Evolutionary conservation across 2,329 filamentous ascomycete species (phyloP).

Genomic region (Ceratocystiopsis brevicomis): DNA sequence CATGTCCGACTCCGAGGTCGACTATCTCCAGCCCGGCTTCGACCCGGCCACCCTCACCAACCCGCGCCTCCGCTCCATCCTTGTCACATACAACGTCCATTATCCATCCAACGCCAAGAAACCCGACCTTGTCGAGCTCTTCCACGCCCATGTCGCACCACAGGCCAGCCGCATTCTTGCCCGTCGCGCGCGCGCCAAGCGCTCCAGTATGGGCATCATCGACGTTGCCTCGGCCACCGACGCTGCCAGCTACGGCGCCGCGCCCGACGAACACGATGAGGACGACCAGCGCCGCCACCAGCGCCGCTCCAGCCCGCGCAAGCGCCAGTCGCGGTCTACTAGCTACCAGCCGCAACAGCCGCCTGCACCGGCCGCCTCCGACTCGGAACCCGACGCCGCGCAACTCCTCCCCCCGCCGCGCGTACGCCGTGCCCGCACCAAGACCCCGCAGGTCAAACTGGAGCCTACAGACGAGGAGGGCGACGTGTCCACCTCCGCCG

Average conservation of each 20-base stretch:
- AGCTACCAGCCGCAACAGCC: constrained; percentile 27
- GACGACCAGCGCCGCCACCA: constrained; percentile 26
- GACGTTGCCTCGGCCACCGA: constrained; percentile 26
- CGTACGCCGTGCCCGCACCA: constrained; percentile 29
- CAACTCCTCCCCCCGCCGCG: constrained; percentile 22
- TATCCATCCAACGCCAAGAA: constrained; percentile 90
- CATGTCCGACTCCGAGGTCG: constrained; percentile 51
- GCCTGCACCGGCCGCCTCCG: constrained; percentile 17
- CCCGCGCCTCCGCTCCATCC: constrained; percentile 72
- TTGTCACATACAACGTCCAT: constrained; percentile 70
- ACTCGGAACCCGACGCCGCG: constrained; percentile 32
- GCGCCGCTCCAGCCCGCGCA: constrained; percentile 29
- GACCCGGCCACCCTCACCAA: constrained; percentile 71
- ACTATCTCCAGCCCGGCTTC: constrained; percentile 76
- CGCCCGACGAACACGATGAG: constrained; percentile 24
- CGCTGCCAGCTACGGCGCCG: not conserved
- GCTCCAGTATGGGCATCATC: constrained; percentile 71
- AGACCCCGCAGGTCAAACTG: constrained; percentile 32
- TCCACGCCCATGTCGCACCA: constrained; percentile 60
- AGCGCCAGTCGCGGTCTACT: constrained; percentile 32
- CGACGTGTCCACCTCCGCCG: constrained; percentile 24
- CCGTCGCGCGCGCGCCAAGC: constrained; percentile 58
- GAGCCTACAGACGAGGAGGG: constrained; percentile 34
- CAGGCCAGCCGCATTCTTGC: constrained; percentile 60
- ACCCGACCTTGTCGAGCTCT: constrained; percentile 64